Base-by-base conservation (phyloP, 768 basidiomycete species). In the Lactarius psammicola region DNA sequence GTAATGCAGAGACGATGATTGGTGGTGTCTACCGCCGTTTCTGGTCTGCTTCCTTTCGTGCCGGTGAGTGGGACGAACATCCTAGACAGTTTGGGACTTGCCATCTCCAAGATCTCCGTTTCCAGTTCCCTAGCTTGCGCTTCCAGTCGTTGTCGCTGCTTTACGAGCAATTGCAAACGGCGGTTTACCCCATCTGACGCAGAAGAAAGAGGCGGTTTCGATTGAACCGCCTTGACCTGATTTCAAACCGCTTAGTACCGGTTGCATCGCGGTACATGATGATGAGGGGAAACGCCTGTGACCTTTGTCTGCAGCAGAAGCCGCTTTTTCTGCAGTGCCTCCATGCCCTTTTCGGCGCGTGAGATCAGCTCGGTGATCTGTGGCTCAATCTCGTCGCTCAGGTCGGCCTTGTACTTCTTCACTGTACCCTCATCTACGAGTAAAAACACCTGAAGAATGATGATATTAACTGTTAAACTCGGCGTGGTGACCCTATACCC, bases 381-480 rank as follows among this genome's bases (percentile, higher is more conserved):
- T 20, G 92, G 92, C 66, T 93, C 91, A 11, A 94, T 85, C 73
- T 92, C 91, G 60, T 90, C 88, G 1, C 84, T 86, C 46, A 93
- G 79, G 51, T 88, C 87, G 2, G 86, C 76, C 72, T 92, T 91
- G 78, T 93, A 92, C 74, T 78, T 81, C 60, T 82, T 81, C n/a
- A 92, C 82, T 0, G 86, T 89, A 15, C 79, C 81, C 74, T 93
- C 90, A 60, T 89, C 85, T 1, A 91, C 80, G 11, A 94, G 82
- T 20, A 90, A 76, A 72, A 89, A 93, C 0, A 90, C 85, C 91
- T 94, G 62, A 17, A n/a, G 20, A 36, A 31, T n/a, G 18, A 18
- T 3, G 20, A 6, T 6, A 20, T 30, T 4, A 44, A 6, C 11
- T 11, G 34, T 17, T 5, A 13, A 15, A 28, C 23, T 38, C 7